Percentiles rank a stretch among this genome's conserved stretches.
phyloP scores from a whole-genome alignment of 306 rosid genomes.

The Trifolium fragiferum region DNA sequence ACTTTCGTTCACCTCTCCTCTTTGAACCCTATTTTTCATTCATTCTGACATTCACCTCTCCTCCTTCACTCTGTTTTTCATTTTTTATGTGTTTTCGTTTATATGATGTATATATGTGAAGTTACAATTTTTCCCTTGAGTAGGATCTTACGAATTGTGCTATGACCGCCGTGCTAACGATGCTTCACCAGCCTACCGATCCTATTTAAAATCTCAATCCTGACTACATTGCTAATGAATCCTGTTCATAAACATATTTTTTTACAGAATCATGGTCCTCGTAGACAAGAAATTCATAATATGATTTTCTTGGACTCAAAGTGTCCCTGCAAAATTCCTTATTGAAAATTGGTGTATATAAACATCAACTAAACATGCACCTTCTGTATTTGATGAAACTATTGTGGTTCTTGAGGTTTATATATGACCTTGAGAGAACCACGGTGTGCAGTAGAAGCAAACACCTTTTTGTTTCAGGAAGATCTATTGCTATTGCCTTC shows the following conservation, averaged over 20 bases:
- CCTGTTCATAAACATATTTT: not conserved
- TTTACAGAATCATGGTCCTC: not conserved
- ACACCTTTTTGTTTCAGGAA: conserved; percentile 15
- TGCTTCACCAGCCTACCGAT: no score
- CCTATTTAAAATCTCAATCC: no score
- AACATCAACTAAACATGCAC: not conserved
- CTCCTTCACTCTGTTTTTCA: no score
- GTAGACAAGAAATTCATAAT: not conserved
- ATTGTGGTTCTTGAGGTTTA: conserved; percentile 60
- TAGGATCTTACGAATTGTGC: no score
- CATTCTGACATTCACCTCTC: no score
- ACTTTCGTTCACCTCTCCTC: no score
- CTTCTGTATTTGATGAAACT: conserved; percentile 45
- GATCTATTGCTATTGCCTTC: conserved; percentile 14
- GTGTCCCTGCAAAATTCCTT: not conserved
- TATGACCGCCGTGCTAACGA: no score
- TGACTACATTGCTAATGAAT: not conserved
- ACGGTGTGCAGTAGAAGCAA: conserved; percentile 47
- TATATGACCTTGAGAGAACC: conserved; percentile 63
- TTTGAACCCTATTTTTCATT: no score
- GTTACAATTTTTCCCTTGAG: no score
- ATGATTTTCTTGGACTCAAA: not conserved
- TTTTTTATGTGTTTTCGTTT: no score
- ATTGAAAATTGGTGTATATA: not conserved
- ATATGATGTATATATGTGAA: no score